These are phyloP conservation scores for Metschnikowia corniflorae DNA, from an alignment of 805 yeast genomes.

Conservation along the genomic window DNA sequence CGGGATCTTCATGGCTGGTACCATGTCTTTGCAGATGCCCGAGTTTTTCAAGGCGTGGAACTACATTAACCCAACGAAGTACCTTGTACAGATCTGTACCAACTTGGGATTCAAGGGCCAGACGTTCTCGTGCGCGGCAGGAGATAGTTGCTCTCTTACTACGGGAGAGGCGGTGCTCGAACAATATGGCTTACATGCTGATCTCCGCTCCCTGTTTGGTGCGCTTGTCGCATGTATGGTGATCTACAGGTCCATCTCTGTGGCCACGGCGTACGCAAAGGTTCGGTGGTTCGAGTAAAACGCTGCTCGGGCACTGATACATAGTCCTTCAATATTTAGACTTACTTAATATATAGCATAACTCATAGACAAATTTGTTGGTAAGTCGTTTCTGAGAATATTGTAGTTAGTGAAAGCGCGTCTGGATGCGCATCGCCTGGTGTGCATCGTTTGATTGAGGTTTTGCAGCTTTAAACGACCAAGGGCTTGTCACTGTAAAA, in stretches of 20 bases:
- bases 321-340: too few species aligned
- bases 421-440: too few species aligned
- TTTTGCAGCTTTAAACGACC: too few species aligned
- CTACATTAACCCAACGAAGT: slow-evolving; percentile 74
- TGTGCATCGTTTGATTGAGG: too few species aligned
- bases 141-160: slow-evolving; percentile 43
- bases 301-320: too few species aligned
- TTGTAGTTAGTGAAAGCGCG: too few species aligned
- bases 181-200: slow-evolving; percentile 42
- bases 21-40: slow-evolving; percentile 76
- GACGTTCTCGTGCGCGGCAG: slow-evolving; percentile 46
- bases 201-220: slow-evolving; percentile 36
- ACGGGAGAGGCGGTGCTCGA: slow-evolving; percentile 56
- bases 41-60: slow-evolving; percentile 65
- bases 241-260: slow-evolving; percentile 40
- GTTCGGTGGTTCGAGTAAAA: slow-evolving; percentile 25
- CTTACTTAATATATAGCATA: neutral
- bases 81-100: slow-evolving; percentile 59
- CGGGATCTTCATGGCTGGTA: slow-evolving; percentile 81
- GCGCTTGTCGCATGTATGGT: slow-evolving; percentile 38
- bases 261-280: slow-evolving; percentile 22
- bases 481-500: too few species aligned
- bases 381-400: too few species aligned
- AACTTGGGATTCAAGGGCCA: slow-evolving; percentile 55
- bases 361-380: neutral